These are phyloP conservation scores for Globisporangium megalacanthum DNA, from an alignment of 352 stramenopile species.

Conservation along the genomic window DNA sequence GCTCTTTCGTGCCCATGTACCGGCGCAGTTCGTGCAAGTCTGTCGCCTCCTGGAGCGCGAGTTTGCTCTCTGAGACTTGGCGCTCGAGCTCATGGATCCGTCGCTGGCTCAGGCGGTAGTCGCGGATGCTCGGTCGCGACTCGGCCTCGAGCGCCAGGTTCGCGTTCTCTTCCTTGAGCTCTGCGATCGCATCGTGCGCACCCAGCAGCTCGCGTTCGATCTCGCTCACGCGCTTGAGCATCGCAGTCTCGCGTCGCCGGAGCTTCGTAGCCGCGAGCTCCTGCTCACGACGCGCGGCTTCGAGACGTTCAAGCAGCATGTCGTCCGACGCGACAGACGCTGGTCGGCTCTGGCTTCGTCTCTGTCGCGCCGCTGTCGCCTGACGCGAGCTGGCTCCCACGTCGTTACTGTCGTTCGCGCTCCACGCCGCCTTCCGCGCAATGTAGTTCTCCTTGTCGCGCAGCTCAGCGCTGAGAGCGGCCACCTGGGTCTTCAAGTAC, in stretches of 20 bases:
- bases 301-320: conserved; percentile 68
- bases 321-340: conserved; percentile 47
- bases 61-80: conserved; percentile 66
- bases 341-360: neutral
- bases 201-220: conserved; percentile 70
- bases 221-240: conserved; percentile 72
- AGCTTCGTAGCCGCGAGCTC: conserved; percentile 55
- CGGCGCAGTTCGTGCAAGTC: conserved; percentile 74
- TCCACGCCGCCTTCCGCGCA: conserved; percentile 22
- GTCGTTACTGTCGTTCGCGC: conserved; percentile 5
- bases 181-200: conserved; percentile 52
- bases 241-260: conserved; percentile 54
- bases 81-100: conserved; percentile 74
- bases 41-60: conserved; percentile 66
- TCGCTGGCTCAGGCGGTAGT: conserved; percentile 66
- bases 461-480: conserved; percentile 58
- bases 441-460: conserved; percentile 78
- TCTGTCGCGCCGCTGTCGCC: neutral
- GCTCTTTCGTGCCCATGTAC: conserved; percentile 78
- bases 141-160: conserved; percentile 72
- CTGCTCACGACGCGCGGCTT: conserved; percentile 67
- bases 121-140: conserved; percentile 76
- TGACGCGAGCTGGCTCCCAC: neutral
- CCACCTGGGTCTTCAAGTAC: conserved; percentile 51
- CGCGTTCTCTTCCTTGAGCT: conserved; percentile 78